phyloP scores from a whole-genome alignment of 1,284 basidiomycete genomes.

The Cutaneotrichosporon daszewskae region DNA sequence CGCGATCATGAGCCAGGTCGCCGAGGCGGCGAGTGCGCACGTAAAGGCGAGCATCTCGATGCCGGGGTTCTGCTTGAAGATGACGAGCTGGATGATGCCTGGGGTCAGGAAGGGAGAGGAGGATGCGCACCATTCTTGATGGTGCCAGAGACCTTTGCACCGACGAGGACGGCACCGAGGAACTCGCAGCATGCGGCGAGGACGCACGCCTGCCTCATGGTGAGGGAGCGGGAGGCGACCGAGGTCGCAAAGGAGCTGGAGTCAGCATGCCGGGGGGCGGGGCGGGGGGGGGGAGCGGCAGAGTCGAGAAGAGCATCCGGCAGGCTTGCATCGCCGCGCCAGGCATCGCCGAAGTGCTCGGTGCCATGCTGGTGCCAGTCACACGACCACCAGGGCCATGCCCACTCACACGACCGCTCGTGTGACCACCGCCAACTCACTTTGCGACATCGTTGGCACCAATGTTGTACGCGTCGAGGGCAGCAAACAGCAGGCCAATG shows the following conservation, averaged over 20 bases:
- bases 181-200: slow-evolving; percentile 50
- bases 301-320: no score
- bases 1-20: slow-evolving; percentile 48
- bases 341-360: no score
- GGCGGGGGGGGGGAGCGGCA: no score
- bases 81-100: slow-evolving; percentile 42
- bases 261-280: no score
- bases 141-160: slow-evolving; percentile 48
- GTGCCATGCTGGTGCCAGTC: no score
- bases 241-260: slow-evolving; percentile 51
- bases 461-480: slow-evolving; percentile 52
- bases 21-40: slow-evolving; percentile 47
- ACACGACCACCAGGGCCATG: not conserved
- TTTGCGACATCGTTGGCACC: slow-evolving; percentile 48
- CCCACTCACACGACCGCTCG: slow-evolving; percentile 5
- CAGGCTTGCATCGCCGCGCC: no score
- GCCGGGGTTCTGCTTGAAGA: slow-evolving; percentile 49
- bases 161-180: slow-evolving; percentile 48
- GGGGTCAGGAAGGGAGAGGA: no score
- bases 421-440: no score
- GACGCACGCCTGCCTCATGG: slow-evolving; percentile 48
- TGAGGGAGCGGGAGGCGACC: slow-evolving; percentile 50
- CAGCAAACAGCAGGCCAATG: slow-evolving; percentile 47
- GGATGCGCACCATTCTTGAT: slow-evolving; percentile 53
- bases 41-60: slow-evolving; percentile 51